Base-by-base conservation (phyloP, 352 stramenopile species). In the Phytopythium sindhum region DNA sequence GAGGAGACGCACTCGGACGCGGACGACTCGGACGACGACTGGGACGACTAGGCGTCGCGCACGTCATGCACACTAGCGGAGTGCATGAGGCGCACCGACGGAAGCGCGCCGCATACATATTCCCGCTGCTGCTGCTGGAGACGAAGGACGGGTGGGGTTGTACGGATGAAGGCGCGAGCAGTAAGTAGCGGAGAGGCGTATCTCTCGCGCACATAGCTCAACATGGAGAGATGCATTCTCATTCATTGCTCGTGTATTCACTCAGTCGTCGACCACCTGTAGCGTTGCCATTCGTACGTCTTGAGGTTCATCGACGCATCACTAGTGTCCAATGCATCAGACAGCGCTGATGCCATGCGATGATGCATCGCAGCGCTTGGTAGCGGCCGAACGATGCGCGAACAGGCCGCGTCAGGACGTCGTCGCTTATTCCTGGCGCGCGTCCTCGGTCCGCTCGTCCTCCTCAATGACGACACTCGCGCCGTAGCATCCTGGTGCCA, bases 21-120 rank as follows among this genome's bases (percentile, higher is more conserved):
- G 24, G 69, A 77, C 33, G 83, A 89, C 59, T 89, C 87, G 53
- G 88, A 89, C 56, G 86, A 93, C 59, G 86, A 95, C 60, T 95
- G 84, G 82, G 78, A 92, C 48, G 86, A 87, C 50, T 62, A 64
- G 19, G 53, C 47, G 41, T 14, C 52, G 26, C 19, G 39, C 41
- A 56, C n/a, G 52, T 52, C 64, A 29, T 39, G 33, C 33, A 39
- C 33, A 10, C 14, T 39, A 2, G 33, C 7, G 33, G 33, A 39
- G 35, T n/a, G n/a, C 51, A 41, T 37, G 57, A 21, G 33, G 11
- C 26, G 17, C 47, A 53, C 47, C 47, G 24, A 53, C 23, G 47
- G n/a, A 31, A 26, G 53, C 31, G 33, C 29, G 33, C 29, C 4
- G 11, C 52, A 5, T 24, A 10, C 42, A 26, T 9, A 50, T 10